Percentiles rank a stretch among this genome's conserved stretches.
These are phyloP conservation scores for Gleditsia sinensis DNA, from an alignment of 306 rosid genomes.

Conservation along the genomic window DNA sequence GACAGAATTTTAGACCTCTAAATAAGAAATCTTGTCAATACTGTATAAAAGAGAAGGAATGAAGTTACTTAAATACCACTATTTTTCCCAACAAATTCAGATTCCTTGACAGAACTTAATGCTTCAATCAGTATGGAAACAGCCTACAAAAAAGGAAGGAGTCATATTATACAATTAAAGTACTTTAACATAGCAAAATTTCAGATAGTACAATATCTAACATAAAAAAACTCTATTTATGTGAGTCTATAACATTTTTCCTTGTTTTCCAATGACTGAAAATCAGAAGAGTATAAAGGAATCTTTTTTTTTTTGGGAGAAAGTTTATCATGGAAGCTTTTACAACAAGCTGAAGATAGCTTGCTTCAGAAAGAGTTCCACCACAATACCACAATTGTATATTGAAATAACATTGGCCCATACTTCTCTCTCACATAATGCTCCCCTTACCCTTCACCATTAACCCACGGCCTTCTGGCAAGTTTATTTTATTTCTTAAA, in stretches of 20 bases:
- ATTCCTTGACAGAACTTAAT: conserved; percentile 72
- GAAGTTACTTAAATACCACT: conserved; percentile 55
- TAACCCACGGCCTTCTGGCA: neutral
- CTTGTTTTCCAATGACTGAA: neutral
- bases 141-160: conserved; percentile 59
- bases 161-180: conserved; percentile 25
- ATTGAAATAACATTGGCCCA: neutral
- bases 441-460: neutral
- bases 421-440: neutral
- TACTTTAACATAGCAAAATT: conserved; percentile 13
- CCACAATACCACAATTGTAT: neutral
- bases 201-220: conserved; percentile 20
- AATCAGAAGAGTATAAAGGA: neutral
- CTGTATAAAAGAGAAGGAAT: conserved; percentile 16
- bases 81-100: conserved; percentile 65
- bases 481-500: neutral
- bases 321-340: neutral
- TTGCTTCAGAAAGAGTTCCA: neutral
- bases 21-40: conserved; percentile 15
- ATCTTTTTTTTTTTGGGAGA: neutral
- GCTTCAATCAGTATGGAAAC: conserved; percentile 79
- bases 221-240: conserved; percentile 15
- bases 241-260: neutral
- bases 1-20: conserved; percentile 47
- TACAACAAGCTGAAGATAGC: neutral